Evolutionary conservation across 306 rosid species (phyloP), one percentile per base, ranked within the genome.

Genomic region (Pyrus betulifolia): DNA sequence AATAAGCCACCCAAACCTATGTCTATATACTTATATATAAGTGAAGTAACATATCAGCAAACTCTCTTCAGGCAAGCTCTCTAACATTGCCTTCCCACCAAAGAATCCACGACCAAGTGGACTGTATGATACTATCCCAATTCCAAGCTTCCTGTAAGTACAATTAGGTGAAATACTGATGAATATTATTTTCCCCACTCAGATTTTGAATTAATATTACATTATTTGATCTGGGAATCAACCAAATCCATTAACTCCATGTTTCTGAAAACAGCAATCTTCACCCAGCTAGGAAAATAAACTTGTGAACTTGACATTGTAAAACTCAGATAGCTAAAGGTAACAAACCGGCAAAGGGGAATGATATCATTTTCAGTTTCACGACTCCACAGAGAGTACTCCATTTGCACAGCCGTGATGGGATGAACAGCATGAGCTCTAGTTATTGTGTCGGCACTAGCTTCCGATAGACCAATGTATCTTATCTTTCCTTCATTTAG

Each of bases 51-150:
- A 60, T 84, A 87, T 93, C 87, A 91, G 71, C 62, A 87, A 5
- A 80, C 92, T 91, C 80, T 83, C 88, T 45, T 61, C 61, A 40
- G 91, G 87, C 80, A 91, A 78, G 54, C 78, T 74, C 70, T 89
- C 92, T 38, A 72, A 69, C 71, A 84, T 90, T 11, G 91, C 93
- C 77, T 89, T 91, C 67, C 97, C 97, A 2, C 89, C 92, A 12
- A 91, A 87, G 68, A 91, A 89, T 11, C 97, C 97, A 8, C 89
- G 85, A 23, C 93, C 92, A 55, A 91, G 93, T 45, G 97, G 92
- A 75, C 92, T 86, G 76, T 89, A 89, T 42, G 91, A 86, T 22
- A 91, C 93, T 55, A 91, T 86, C 54, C 91, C 93, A 38, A 87
- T 91, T 72, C 93, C 97, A 18, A 91, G 87, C 66, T 91, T 87